A percentile compares a stretch with the other conserved stretches of the same genome.
phyloP scores from a whole-genome alignment of 805 yeast genomes.

The Metschnikowia colocasiae region DNA sequence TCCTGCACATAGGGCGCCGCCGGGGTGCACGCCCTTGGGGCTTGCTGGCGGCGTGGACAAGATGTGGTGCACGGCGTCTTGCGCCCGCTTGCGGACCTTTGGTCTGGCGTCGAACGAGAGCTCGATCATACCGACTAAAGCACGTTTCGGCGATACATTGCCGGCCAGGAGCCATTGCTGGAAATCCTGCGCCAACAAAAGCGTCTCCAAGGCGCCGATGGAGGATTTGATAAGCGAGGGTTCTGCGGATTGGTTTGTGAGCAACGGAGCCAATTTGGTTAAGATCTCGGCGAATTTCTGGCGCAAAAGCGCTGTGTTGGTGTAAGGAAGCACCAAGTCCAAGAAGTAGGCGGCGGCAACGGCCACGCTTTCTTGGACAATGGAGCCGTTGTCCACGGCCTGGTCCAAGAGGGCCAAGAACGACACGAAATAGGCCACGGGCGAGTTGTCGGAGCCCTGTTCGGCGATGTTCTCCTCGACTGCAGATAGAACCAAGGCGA shows the following conservation, averaged over 20 bases:
- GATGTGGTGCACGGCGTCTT: conserved; percentile 73
- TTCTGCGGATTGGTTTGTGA: conserved; percentile 63
- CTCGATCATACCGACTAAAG: conserved; percentile 71
- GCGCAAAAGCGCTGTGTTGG: conserved; percentile 65
- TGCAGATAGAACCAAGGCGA: conserved; percentile 79
- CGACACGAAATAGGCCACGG: conserved; percentile 83
- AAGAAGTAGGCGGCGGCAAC: conserved; percentile 75
- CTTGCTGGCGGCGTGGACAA: conserved; percentile 69
- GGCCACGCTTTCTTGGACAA: conserved; percentile 62
- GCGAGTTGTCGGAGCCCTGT: conserved; percentile 55
- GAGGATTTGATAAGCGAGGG: conserved; percentile 82
- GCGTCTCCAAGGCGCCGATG: conserved; percentile 77
- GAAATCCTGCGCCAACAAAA: conserved; percentile 75
- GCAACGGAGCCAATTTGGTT: conserved; percentile 74
- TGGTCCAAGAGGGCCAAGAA: conserved; percentile 80
- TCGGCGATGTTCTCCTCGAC: conserved; percentile 84
- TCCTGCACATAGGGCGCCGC: conserved; percentile 65
- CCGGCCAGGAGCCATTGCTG: conserved; percentile 65
- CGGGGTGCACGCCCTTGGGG: conserved; percentile 76
- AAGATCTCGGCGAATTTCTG: conserved; percentile 75
- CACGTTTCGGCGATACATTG: conserved; percentile 74
- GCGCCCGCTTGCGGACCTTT: conserved; percentile 91
- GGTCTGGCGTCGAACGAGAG: conserved; percentile 86
- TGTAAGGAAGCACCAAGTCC: conserved; percentile 71
- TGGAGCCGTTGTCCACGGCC: conserved; percentile 46